Evolutionary conservation across 768 basidiomycete genomes (phyloP), one percentile per base, ranked within the genome.

Genomic region (Naematelia encephala): DNA sequence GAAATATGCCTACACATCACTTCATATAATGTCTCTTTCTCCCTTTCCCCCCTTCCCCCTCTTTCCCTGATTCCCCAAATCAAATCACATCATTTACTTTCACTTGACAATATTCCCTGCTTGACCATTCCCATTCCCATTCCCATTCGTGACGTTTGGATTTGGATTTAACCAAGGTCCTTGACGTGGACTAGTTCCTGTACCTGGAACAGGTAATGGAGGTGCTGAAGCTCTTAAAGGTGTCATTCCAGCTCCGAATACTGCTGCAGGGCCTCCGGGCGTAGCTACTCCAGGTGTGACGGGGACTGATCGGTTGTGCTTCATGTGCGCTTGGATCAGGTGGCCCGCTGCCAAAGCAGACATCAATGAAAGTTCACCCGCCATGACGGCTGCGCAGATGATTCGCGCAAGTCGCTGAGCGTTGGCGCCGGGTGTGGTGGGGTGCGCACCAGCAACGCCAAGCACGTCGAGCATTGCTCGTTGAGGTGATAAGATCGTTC

Each of bases 301-400:
- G 16, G 86, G 82, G 68, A 85, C 85, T 53, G 87, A 88, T 56
- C 93, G 84, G 74, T 98, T 98, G 80, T 93, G 92, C 30, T 85
- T 86, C 78, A 96, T 84, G 75, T 97, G 92, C 26, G 93, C 93
- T 42, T 88, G 84, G 71, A 98, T 91, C 61, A 98, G 83, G 72
- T 96, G 92, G 0, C 94, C 94, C 2, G 91, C 92, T 0, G 93
- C 93, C 39, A 99, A 84, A 1, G 96, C 93, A 64, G 86, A 87
- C 74, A 99, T 82, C 61, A 99, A 82, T 16, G 88, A 90, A 28
- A 98, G 81, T 78, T 99, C 96, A 30, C 96, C 96, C 1, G 96
- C 94, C 91, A 98, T 96, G 69, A 99, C 96, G 0, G 90, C 83
- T 0, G 91, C 85, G 34, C 87, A 87, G 66, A 99, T 89, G 70